Base-by-base conservation (phyloP, 73 alveolate species). In the Effrenium voratum region DNA sequence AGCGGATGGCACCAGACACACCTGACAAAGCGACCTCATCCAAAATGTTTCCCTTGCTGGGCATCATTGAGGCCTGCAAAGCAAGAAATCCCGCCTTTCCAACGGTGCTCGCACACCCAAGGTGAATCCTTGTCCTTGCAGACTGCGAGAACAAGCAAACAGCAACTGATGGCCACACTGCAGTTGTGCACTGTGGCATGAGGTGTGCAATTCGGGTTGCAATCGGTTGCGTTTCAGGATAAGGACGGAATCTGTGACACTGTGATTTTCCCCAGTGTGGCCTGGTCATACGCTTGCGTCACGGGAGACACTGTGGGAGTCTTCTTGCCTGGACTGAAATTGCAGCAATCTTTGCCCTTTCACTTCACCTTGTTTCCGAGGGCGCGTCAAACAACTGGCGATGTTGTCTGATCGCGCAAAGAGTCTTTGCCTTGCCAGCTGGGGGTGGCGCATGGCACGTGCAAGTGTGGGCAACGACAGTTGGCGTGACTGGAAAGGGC, bases 21-120 rank as follows among this genome's bases (percentile, higher is more conserved):
- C 91, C 91, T 81, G 91, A 8, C 75, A 24, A 36, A 24, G n/a
- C n/a, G n/a, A n/a, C n/a, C n/a, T n/a, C n/a, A n/a, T n/a, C n/a
- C n/a, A n/a, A n/a, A n/a, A n/a, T n/a, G n/a, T n/a, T n/a, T n/a
- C n/a, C n/a, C n/a, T n/a, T n/a, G n/a, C n/a, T n/a, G n/a, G n/a
- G n/a, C n/a, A n/a, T n/a, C n/a, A n/a, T n/a, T n/a, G n/a, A n/a
- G n/a, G n/a, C n/a, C n/a, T n/a, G n/a, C 63, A 52, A 8, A 52
- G 63, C 63, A 12, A 12, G 8, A 24, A 44, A 34, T 30, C 49
- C 81, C 32, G 81, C 81, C 81, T 70, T 34, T 15, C 91, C 91
- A 81, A 10, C 91, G 91, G 70, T 81, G 91, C 30, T 81, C 91
- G 32, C 91, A 81, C 22, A 81, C 91, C 91, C 91, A 81, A 13